Percentiles rank a stretch among this genome's conserved stretches.
Evolutionary conservation across 2,329 filamentous ascomycete species (phyloP).

Genomic region (Penicillium sp.): DNA sequence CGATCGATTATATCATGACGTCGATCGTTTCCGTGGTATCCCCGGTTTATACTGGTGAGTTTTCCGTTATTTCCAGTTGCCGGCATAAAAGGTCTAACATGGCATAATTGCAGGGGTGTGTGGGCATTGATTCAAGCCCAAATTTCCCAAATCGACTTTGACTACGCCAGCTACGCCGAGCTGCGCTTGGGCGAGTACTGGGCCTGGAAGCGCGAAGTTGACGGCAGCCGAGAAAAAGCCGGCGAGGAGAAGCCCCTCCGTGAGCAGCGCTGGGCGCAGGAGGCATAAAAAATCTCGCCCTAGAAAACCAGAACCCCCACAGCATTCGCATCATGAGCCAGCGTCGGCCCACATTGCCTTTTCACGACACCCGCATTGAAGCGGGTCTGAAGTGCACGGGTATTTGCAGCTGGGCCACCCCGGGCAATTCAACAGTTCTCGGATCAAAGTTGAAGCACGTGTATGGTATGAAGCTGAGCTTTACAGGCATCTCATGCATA

Average conservation of each 20-base stretch:
- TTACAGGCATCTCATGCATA: not conserved
- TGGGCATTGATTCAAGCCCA: constrained; percentile 93
- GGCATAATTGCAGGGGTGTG: constrained; percentile 67
- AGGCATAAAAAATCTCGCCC: constrained; percentile 26
- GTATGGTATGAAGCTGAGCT: not conserved
- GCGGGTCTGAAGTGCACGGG: not conserved
- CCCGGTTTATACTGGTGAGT: constrained; percentile 72
- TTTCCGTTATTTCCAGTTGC: not conserved
- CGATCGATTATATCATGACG: constrained; percentile 67
- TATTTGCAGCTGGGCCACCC: not conserved
- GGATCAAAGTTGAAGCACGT: not conserved
- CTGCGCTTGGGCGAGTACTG: constrained; percentile 83
- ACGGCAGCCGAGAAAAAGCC: constrained; percentile 55
- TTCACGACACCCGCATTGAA: not conserved
- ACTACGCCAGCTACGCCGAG: constrained; percentile 90
- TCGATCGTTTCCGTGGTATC: constrained; percentile 81
- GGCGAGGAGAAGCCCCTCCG: constrained; percentile 64
- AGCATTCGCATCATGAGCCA: not conserved
- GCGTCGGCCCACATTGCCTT: not conserved
- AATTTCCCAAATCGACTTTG: constrained; percentile 94
- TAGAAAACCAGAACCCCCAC: not conserved
- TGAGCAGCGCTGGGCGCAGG: constrained; percentile 74
- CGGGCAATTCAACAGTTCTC: not conserved
- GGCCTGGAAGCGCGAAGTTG: constrained; percentile 75
- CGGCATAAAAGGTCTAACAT: constrained; percentile 2